These are phyloP conservation scores for Gossypium aridum DNA, from an alignment of 441 rosid species.

Conservation along the genomic window DNA sequence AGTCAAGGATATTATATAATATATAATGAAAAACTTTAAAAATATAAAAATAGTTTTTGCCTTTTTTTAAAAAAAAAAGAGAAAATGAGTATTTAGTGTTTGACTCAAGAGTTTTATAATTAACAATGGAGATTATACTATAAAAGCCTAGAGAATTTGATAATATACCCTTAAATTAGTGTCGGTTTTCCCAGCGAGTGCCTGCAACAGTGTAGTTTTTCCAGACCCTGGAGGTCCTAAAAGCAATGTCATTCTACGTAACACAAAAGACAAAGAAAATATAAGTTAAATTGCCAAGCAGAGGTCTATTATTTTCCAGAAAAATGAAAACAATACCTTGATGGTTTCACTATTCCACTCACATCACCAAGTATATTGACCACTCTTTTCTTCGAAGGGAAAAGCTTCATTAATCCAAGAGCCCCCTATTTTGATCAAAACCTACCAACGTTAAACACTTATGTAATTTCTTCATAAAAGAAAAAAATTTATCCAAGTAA, in stretches of 20 bases:
- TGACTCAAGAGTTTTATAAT: too few species aligned
- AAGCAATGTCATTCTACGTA: slow-evolving; percentile 52
- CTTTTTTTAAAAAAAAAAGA: too few species aligned
- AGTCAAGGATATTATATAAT: too few species aligned
- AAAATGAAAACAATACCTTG: slow-evolving; percentile 29
- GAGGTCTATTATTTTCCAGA: background rate
- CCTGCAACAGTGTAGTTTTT: slow-evolving; percentile 54
- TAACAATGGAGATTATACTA: too few species aligned
- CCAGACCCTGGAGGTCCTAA: slow-evolving; percentile 73
- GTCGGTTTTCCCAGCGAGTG: slow-evolving; percentile 43
- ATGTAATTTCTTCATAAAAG: too few species aligned
- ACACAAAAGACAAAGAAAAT: background rate
- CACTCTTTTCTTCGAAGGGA: slow-evolving; percentile 49
- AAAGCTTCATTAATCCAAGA: slow-evolving; percentile 33
- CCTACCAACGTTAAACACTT: too few species aligned
- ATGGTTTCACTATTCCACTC: slow-evolving; percentile 51
- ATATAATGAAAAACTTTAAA: too few species aligned
- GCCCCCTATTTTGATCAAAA: slow-evolving; percentile 28
- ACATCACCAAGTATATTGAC: slow-evolving; percentile 43
- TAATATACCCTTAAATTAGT: slow-evolving; percentile 33
- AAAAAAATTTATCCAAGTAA: background rate
- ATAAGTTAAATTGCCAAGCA: background rate
- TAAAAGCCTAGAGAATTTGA: background rate
- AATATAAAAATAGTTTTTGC: too few species aligned
- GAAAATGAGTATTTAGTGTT: too few species aligned